Base-by-base conservation (phyloP, 768 basidiomycete species). In the Tylopilus felleus region DNA sequence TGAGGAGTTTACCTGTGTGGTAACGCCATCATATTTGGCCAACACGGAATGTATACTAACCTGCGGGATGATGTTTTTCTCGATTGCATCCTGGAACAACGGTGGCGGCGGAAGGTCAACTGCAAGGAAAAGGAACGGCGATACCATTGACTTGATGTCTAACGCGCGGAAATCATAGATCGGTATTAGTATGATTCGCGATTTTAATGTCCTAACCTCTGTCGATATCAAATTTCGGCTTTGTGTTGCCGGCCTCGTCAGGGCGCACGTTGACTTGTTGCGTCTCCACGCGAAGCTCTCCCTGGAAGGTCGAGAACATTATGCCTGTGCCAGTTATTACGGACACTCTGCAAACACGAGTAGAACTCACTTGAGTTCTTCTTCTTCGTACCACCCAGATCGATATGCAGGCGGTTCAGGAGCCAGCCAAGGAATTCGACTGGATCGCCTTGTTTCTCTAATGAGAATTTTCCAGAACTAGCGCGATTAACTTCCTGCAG, bases 31-130 rank as follows among this genome's bases (percentile, higher is more conserved):
- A 71, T 94, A 99, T 72, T 99, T 99, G 19, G 88, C 81, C 22
- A 98, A 78, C 27, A 98, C 86, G 12, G 86, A 85, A 54, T 93
- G 84, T 53, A 99, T 85, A 43, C 88, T 88, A 56, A 97, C 92
- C 79, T 99, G 97, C 29, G 97, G 97, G 59, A 98, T 97, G 69
- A 99, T 98, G 70, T 98, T 98, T 75, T 97, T 97, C 75, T 97
- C 94, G 43, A 96, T 82, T 5, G 90, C 74, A 67, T 98, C 95
- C 73, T 98, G 96, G 73, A 98, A 99, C 36, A 99, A 74, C 16
- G 96, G 97, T n/a, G 94, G 94, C 1, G 97, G 90, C 17, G 97
- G 97, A 23, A 98, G 80, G 74, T 99, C 97, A 27, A 98, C 84
- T 2, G 96, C 91, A 38, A 99, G 81, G 74, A 96, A 97, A 54